Evolutionary conservation across 164 flowering plant genomes (phyloP), one percentile per base, ranked within the genome.

Genomic region (Macadamia tetraphylla): DNA sequence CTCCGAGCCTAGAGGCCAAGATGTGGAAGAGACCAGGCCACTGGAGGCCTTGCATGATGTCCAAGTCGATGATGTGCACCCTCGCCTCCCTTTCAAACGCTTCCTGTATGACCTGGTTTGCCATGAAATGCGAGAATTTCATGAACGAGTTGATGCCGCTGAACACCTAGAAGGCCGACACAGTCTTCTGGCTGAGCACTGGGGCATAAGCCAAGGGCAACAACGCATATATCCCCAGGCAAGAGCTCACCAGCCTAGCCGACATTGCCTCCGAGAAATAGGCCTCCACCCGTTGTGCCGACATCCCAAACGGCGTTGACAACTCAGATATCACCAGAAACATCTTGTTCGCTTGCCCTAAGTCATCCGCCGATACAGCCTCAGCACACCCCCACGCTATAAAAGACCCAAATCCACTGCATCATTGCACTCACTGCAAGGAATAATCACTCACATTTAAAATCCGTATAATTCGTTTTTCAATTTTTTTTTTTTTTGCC

Each of bases 41-140:
- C n/a, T n/a, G n/a, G n/a, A n/a, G n/a, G n/a, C 98, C 99, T 69
- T 94, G 97, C 97, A 92, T 94, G 58, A 94, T 92, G 73, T 94
- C 99, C 3, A 92, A 88, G 66, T 94, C 98, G 66, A 94, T 89
- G 40, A 94, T 92, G 76, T 94, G 99, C 53, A 94, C 97, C 66
- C 96, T 77, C 53, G 90, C 96, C 74, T 95, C 99, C 66, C 94
- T 75, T 73, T 92, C 97, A 62, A 95, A 90, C 0, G 98, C 99
- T 69, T 92, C 97, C 46, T 92, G 97, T 6, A 92, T 92, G 6
- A 94, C 96, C 64, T 95, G 98, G 58, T 95, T 95, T 0, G 98
- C 96, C 1, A 98, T 95, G 86, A 95, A 95, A 68, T 95, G 99
- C 1, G 96, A 91, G 80, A 95, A 95, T 74, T 95, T 95, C 0